phyloP scores from a whole-genome alignment of 2,329 filamentous ascomycete species.

The Monosporascus sp. region DNA sequence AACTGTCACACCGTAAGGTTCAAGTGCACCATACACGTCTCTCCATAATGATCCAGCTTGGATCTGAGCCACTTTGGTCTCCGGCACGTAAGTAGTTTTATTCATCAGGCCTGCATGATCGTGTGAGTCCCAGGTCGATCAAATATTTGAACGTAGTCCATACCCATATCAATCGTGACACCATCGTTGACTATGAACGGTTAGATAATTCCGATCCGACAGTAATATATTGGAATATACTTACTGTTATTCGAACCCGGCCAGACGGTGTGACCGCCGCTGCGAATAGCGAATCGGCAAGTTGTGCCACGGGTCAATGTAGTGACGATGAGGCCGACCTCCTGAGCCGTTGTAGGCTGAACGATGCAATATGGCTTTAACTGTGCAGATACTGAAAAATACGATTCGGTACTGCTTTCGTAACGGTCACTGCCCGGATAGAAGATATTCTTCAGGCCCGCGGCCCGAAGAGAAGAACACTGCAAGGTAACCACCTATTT shows the following conservation, averaged over 20 bases:
- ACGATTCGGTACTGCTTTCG: slow-evolving; percentile 4
- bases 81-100: slow-evolving; percentile 19
- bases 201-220: not conserved
- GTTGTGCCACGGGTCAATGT: slow-evolving; percentile 9
- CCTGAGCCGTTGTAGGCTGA: slow-evolving; percentile 4
- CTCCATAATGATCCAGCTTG: slow-evolving; percentile 22
- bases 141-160: not conserved
- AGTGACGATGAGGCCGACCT: slow-evolving; percentile 2
- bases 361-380: slow-evolving; percentile 3
- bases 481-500: not conserved
- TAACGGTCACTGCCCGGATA: slow-evolving; percentile 2
- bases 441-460: slow-evolving; percentile 2
- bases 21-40: slow-evolving; percentile 15
- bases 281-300: slow-evolving; percentile 9
- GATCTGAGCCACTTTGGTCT: slow-evolving; percentile 24
- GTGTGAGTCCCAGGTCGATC: not conserved
- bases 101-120: slow-evolving; percentile 20
- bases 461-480: slow-evolving; percentile 1
- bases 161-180: slow-evolving; percentile 10
- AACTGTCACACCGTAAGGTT: slow-evolving; percentile 13
- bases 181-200: slow-evolving; percentile 1
- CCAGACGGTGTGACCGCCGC: slow-evolving; percentile 8
- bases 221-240: no score
- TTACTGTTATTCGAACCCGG: slow-evolving; percentile 5
- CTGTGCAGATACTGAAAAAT: slow-evolving; percentile 3